Conservation (phyloP, 805 yeast genomes). For the Candida nanaspora region DNA sequence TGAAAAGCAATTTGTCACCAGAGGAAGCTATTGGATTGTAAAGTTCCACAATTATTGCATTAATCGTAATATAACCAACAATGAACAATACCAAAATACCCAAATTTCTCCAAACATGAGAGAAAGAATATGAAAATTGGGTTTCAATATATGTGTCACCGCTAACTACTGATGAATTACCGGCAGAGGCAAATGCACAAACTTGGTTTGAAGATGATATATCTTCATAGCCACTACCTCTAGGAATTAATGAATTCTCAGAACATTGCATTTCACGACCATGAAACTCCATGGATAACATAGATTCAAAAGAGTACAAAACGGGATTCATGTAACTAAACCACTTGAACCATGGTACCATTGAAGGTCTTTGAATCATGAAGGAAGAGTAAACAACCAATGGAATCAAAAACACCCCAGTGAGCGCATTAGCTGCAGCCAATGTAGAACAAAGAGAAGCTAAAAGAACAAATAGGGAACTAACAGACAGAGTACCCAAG, state of each 20-base stretch:
- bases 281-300: conserved; percentile 52
- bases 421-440: conserved; percentile 53
- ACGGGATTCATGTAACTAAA: conserved; percentile 42
- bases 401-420: conserved; percentile 46
- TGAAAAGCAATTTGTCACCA: conserved; percentile 26
- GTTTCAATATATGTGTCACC: conserved; percentile 43
- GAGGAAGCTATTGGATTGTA: conserved; percentile 22
- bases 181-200: conserved; percentile 49
- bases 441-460: conserved; percentile 44
- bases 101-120: conserved; percentile 75
- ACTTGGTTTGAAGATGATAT: conserved; percentile 32
- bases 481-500: conserved; percentile 35
- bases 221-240: conserved; percentile 46
- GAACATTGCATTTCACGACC: conserved; percentile 47
- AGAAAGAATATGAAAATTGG: conserved; percentile 43
- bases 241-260: conserved; percentile 35
- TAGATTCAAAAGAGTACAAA: conserved; percentile 42
- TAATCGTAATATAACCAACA: conserved; percentile 29
- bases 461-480: conserved; percentile 44
- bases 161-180: conserved; percentile 39
- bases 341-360: conserved; percentile 63
- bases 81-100: conserved; percentile 43
- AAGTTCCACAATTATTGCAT: conserved; percentile 22
- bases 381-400: conserved; percentile 57
- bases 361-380: conserved; percentile 49